A percentile compares a stretch with the other conserved stretches of the same genome.
Conservation (phyloP, 2,329 filamentous ascomycete genomes). For the Aureobasidium leucospermi region DNA sequence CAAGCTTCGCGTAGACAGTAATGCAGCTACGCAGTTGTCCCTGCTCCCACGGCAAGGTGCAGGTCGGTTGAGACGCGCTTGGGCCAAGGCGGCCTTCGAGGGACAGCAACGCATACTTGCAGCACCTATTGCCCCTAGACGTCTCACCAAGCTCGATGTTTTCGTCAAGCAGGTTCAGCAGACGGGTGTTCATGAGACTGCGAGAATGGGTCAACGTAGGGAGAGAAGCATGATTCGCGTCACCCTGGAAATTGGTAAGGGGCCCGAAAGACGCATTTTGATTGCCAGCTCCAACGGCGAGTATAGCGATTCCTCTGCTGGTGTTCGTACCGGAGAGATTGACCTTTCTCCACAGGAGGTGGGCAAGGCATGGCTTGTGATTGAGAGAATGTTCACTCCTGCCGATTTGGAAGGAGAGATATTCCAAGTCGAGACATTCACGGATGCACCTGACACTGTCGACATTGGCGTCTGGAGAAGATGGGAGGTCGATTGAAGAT, state of each 20-base stretch:
- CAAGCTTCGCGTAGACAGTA: conserved; percentile 64
- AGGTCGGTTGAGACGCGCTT: conserved; percentile 58
- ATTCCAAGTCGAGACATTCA: conserved; percentile 44
- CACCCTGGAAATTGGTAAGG: conserved; percentile 65
- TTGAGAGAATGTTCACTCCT: conserved; percentile 67
- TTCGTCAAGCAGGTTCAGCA: conserved; percentile 4
- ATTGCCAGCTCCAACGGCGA: conserved; percentile 63
- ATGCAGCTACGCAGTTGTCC: conserved; percentile 47
- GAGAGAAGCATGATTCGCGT: conserved; percentile 53
- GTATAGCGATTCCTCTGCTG: conserved; percentile 61
- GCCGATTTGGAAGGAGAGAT: conserved; percentile 39
- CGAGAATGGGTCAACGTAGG: conserved; percentile 17
- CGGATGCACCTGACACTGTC: conserved; percentile 38
- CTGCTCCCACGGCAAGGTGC: conserved; percentile 66
- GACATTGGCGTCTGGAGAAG: conserved; percentile 39
- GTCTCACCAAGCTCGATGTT: conserved; percentile 35
- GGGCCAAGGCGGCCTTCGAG: conserved; percentile 48
- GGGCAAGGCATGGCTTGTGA: conserved; percentile 56
- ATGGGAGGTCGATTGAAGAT: conserved; percentile 30
- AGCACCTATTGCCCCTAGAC: conserved; percentile 41
- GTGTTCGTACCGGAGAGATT: conserved; percentile 62
- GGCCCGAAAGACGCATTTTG: conserved; percentile 58
- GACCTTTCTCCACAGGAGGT: conserved; percentile 58
- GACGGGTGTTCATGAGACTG: conserved; percentile 22
- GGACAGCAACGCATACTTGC: conserved; percentile 46